Evolutionary conservation across 2,329 filamentous ascomycete genomes (phyloP).

Genomic region (Dactylonectria estremocensis): DNA sequence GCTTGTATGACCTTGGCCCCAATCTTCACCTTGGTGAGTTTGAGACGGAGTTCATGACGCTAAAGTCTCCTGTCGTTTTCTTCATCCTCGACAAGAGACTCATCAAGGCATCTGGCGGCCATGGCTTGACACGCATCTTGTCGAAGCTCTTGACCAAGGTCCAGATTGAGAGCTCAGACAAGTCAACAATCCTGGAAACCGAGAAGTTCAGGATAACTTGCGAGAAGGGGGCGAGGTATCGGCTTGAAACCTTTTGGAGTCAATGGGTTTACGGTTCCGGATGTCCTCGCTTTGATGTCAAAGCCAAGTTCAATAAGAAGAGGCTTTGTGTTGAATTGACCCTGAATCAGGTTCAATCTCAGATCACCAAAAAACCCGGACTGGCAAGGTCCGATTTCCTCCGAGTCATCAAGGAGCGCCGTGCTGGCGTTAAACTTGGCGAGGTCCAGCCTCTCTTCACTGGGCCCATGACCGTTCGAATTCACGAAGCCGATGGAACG

Average conservation of each 20-base stretch:
- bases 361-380: constrained; percentile 56
- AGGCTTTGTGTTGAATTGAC: constrained; percentile 94
- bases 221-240: constrained; percentile 89
- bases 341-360: constrained; percentile 82
- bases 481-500: constrained; percentile 97
- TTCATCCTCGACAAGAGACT: constrained; percentile 95
- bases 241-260: constrained; percentile 90
- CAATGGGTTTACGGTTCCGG: constrained; percentile 94
- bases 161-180: constrained; percentile 73
- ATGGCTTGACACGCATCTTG: constrained; percentile 88
- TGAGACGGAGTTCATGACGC: constrained; percentile 90
- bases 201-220: constrained; percentile 86
- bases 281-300: constrained; percentile 89
- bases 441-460: constrained; percentile 87
- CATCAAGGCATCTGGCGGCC: constrained; percentile 85
- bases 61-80: constrained; percentile 92
- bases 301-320: constrained; percentile 97
- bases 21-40: constrained; percentile 84
- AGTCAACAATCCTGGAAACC: constrained; percentile 81
- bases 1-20: constrained; percentile 84
- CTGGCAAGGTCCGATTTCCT: constrained; percentile 84
- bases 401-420: constrained; percentile 86
- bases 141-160: constrained; percentile 89
- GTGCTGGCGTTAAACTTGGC: constrained; percentile 77
- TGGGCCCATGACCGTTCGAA: constrained; percentile 96